Base-by-base conservation (phyloP, 1,284 basidiomycete species). In the Gastroboletus turbinatus region DNA sequence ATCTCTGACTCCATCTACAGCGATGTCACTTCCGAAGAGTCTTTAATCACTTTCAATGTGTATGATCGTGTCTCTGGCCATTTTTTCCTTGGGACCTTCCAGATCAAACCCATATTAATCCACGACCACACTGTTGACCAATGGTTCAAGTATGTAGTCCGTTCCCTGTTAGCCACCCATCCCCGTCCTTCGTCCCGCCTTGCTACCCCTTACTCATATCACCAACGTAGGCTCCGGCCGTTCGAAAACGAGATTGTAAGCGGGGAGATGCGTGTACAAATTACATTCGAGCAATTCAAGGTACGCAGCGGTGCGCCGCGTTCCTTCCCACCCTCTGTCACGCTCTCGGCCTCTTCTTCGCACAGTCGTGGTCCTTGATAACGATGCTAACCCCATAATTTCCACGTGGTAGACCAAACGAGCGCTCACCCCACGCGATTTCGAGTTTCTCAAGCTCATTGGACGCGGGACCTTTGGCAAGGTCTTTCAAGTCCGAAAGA, bases 391-490 rank as follows among this genome's bases (percentile, higher is more conserved):
- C 48, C 23, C 8, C 32, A 48, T 47, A 29, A 36, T 52, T 50
- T 53, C 48, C 56, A 60, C 53, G 52, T 61, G 56, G 49, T 71
- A 93, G 92, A 89, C 83, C 59, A 91, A 90, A 75, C 84, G 87
- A 55, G 83, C 92, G 29, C 80, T 96, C 53, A 91, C 85, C 27
- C 94, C 94, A 39, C 85, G 89, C 70, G 96, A 99, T 73, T 99
- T 99, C 69, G 97, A 99, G 68, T 98, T 98, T 76, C 85, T 99
- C 70, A 98, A 98, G 75, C 89, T 99, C 63, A 99, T 99, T 75
- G 97, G 97, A 46, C 88, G 94, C 51, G 97, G 97, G 6, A 99
- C 97, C 0, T 99, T 99, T 72, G 97, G 97, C n/a, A 90, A 93
- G 50, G 96, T 99, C 23, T 99, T 98, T 81, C 97, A 99, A 75